Evolutionary conservation across 202 grass and related monocot genomes (phyloP).

Genomic region (Schoenoplectus triqueter): DNA sequence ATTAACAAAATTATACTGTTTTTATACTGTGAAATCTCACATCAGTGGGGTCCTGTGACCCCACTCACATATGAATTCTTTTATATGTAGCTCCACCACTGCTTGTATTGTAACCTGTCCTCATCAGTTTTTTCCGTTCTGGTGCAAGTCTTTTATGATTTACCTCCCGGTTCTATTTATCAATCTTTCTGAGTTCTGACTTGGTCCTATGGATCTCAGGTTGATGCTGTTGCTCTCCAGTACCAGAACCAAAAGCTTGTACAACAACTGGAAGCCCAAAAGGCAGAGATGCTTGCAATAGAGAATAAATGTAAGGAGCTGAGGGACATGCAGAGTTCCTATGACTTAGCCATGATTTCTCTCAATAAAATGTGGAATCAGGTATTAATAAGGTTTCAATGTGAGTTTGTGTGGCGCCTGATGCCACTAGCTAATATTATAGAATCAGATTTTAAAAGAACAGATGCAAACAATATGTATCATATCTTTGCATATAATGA

Average conservation of each 20-base stretch:
- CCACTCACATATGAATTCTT: too few relatives aligned
- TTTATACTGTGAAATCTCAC: too few relatives aligned
- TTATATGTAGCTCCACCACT: too few relatives aligned
- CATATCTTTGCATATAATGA: background rate
- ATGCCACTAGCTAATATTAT: background rate
- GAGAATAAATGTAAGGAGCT: constrained; percentile 75
- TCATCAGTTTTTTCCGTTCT: background rate
- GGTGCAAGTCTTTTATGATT: background rate
- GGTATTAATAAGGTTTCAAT: constrained; percentile 39
- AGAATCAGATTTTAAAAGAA: constrained; percentile 6
- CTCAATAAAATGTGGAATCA: constrained; percentile 96
- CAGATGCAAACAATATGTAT: background rate
- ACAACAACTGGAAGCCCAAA: constrained; percentile 86
- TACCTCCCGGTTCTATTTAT: background rate
- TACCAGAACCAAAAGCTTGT: constrained; percentile 95
- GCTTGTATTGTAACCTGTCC: background rate
- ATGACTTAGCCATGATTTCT: constrained; percentile 77
- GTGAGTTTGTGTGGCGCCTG: background rate
- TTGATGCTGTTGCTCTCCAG: constrained; percentile 82
- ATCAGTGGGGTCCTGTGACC: too few relatives aligned
- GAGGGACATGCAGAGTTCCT: constrained; percentile 74
- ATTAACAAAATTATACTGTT: too few relatives aligned
- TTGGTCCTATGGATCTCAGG: constrained; percentile 46
- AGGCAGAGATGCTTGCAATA: constrained; percentile 70
- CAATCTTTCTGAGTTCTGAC: background rate